Evolutionary conservation across 805 yeast species (phyloP).

Genomic region (Scheffersomyces amazonensis): DNA sequence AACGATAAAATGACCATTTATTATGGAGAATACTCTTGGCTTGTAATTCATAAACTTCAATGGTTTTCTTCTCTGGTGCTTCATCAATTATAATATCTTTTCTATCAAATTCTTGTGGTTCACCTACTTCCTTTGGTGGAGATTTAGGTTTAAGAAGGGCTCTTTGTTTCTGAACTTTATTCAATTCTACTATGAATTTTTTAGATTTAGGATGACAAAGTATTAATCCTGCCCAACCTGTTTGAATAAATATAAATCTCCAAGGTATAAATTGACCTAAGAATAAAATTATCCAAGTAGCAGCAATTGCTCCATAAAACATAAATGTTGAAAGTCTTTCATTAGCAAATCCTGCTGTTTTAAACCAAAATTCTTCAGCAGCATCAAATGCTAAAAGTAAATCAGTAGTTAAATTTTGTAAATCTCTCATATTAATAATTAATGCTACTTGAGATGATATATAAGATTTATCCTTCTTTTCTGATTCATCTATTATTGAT

Average conservation of each 20-base stretch:
- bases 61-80: slow-evolving; percentile 54
- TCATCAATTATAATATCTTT: slow-evolving; percentile 68
- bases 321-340: slow-evolving; percentile 64
- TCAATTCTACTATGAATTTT: slow-evolving; percentile 20
- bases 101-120: slow-evolving; percentile 24
- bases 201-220: slow-evolving; percentile 59
- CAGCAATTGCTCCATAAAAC: slow-evolving; percentile 33
- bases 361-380: slow-evolving; percentile 54
- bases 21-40: slow-evolving; percentile 57
- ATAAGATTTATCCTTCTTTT: slow-evolving; percentile 11
- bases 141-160: slow-evolving; percentile 5
- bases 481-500: slow-evolving; percentile 2
- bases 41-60: slow-evolving; percentile 78
- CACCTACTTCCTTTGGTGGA: slow-evolving; percentile 19
- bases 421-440: slow-evolving; percentile 65
- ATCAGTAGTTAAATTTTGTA: slow-evolving; percentile 63
- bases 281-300: slow-evolving; percentile 39
- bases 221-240: slow-evolving; percentile 55
- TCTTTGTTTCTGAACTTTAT: slow-evolving; percentile 8
- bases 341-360: slow-evolving; percentile 68
- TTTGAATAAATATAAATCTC: slow-evolving; percentile 51
- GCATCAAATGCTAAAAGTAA: slow-evolving; percentile 48
- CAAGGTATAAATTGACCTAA: slow-evolving; percentile 59
- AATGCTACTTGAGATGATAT: slow-evolving; percentile 33
- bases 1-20: slow-evolving; percentile 61